phyloP scores from a whole-genome alignment of 306 rosid species.

The Argentina anserina region DNA sequence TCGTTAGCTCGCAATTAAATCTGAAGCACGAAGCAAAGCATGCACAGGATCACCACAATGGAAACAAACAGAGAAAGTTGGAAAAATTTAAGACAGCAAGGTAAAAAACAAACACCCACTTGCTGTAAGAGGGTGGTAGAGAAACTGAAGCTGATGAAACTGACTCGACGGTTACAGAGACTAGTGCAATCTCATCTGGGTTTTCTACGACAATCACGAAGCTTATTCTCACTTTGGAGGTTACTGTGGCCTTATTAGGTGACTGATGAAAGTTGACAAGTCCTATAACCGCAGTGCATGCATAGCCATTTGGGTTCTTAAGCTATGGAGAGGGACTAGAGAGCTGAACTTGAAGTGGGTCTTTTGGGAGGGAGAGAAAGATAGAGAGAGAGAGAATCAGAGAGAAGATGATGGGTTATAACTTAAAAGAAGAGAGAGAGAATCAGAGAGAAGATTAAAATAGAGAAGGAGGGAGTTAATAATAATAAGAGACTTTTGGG shows the following conservation, averaged over 20 bases:
- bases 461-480: not conserved
- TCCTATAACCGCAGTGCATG: constrained; percentile 40
- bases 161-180: constrained; percentile 39
- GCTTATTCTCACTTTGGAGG: not conserved
- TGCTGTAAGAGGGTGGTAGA: not conserved
- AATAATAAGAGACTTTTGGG: constrained; percentile 3
- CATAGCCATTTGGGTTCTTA: constrained; percentile 26
- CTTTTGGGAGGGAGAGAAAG: not conserved
- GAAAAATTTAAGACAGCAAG: constrained; percentile 8
- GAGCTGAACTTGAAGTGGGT: not conserved
- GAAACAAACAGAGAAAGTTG: not conserved
- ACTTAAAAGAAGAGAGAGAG: not conserved
- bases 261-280: not conserved
- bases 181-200: not conserved
- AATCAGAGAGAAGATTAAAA: too few species aligned
- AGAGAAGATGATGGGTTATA: constrained; percentile 7
- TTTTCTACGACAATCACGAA: constrained; percentile 28
- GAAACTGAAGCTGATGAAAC: constrained; percentile 27
- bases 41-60: not conserved
- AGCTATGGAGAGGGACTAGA: not conserved
- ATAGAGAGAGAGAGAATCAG: constrained; percentile 4
- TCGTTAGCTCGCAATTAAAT: constrained; percentile 15
- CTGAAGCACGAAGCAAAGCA: constrained; percentile 14
- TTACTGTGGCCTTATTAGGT: not conserved
- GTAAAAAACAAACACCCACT: constrained; percentile 7